Evolutionary conservation across 73 alveolate species (phyloP), one percentile per base, ranked within the genome.

Genomic region (Paramecium octaurelia): DNA sequence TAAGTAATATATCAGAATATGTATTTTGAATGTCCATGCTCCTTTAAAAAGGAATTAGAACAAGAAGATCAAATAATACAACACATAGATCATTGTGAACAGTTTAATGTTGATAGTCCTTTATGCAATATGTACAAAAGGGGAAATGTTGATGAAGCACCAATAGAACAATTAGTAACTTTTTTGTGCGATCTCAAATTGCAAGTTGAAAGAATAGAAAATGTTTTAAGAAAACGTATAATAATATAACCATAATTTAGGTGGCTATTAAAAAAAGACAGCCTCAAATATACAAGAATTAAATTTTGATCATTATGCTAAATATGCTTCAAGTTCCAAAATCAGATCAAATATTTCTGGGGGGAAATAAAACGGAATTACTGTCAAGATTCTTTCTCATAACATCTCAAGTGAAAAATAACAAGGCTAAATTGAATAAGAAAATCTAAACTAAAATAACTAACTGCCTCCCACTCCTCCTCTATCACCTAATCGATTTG

Each of bases 271-370:
- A 9, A 34, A 64, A 23, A 23, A 64, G 16, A 18, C 10, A 10
- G 8, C 10, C 3, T 18, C 76, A 46, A 8, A 14, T 12, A 35
- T 35, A 9, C 12, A n/a, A 20, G 91, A 80, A 8, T 24, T 48
- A 80, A 46, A 80, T 80, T 80, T 80, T 42, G 73, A 80, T 46
- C 57, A 42, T 44, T 80, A 80, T 46, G 46, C 76, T 40, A 80
- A 44, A 44, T 80, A 31, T 8, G 44, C 91, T 0, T 48, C 91
- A 0, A 18, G 16, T 16, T 42, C 84, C 8, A 48, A 42, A 43
- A 24, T 40, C 3, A 6, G 6, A 18, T 54, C 31, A 54, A 54
- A 18, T 9, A 54, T 0, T 54, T 3, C 35, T 54, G 31, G 14
- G 4, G 69, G 0, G 21, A 54, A 54, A 18, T n/a, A 54, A n/a